Percentiles rank a stretch among this genome's conserved stretches.
Evolutionary conservation across 257 asterid species (phyloP).

Genomic region (Orobanche coerulescens): DNA sequence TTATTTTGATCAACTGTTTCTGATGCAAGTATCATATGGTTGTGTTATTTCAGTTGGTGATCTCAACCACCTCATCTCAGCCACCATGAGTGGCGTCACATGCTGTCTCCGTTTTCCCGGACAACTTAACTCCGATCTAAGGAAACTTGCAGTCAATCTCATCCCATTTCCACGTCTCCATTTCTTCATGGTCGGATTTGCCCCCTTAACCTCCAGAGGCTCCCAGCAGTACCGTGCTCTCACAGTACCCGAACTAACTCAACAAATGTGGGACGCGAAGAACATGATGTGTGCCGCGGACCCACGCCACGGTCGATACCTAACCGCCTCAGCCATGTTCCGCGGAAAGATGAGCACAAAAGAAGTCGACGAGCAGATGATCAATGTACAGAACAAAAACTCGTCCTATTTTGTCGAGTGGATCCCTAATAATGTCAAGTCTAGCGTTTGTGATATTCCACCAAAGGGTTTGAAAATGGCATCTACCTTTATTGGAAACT

Average conservation of each 20-base stretch:
- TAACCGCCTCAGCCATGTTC: no score
- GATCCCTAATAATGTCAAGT: conserved; percentile 82
- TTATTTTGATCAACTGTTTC: neutral
- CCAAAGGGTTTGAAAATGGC: conserved; percentile 76
- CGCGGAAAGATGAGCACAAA: no score
- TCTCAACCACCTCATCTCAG: conserved; percentile 40
- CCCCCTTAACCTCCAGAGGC: conserved; percentile 35
- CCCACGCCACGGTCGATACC: no score
- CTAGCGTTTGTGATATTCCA: conserved; percentile 73
- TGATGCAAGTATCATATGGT: neutral
- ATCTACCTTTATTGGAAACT: conserved; percentile 67
- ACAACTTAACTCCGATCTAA: conserved; percentile 38
- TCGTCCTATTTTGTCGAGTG: no score
- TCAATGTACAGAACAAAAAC: no score
- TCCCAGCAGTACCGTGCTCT: conserved; percentile 41
- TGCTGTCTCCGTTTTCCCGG: conserved; percentile 43
- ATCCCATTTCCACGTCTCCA: conserved; percentile 39
- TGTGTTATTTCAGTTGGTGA: conserved; percentile 31
- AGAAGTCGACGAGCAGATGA: no score
- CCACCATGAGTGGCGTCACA: conserved; percentile 42
- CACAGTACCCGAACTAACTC: conserved; percentile 33
- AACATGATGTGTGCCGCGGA: no score
- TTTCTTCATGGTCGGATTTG: conserved; percentile 42
- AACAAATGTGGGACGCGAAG: conserved; percentile 41
- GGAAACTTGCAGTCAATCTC: conserved; percentile 35